Conservation (phyloP, 129 eudicot species). For the Sambucus nigra region DNA sequence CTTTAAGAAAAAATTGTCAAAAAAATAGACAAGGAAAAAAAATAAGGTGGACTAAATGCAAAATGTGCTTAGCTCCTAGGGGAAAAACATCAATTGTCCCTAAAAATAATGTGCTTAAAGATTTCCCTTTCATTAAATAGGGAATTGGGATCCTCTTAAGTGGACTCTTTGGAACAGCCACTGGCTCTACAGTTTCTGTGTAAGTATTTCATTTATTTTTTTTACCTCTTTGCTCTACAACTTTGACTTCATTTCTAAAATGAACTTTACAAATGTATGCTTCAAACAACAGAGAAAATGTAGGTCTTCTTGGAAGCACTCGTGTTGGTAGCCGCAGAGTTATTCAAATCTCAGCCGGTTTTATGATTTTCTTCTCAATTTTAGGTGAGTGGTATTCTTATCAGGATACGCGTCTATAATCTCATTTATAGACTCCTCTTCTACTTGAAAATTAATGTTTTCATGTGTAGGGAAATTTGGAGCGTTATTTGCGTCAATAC, state of each 20-base stretch:
- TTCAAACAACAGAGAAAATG: slow-evolving; percentile 60
- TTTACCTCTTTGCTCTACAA: neutral
- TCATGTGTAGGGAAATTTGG: slow-evolving; percentile 71
- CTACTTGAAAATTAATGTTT: slow-evolving; percentile 4
- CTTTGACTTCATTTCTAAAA: neutral
- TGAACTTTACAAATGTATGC: neutral
- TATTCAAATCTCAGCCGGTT: slow-evolving; percentile 91
- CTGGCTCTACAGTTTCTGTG: slow-evolving; percentile 94
- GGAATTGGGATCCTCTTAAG: slow-evolving; percentile 84
- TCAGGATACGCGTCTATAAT: slow-evolving; percentile 1
- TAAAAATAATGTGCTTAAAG: too few relatives aligned
- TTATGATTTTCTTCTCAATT: slow-evolving; percentile 96
- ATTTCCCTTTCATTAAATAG: slow-evolving; percentile 27
- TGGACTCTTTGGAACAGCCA: slow-evolving; percentile 89
- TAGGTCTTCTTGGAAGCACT: slow-evolving; percentile 96
- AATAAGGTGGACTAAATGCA: too few relatives aligned
- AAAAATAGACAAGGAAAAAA: too few relatives aligned
- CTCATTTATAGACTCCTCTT: neutral
- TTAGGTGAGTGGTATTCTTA: slow-evolving; percentile 39
- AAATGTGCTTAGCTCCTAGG: too few relatives aligned
- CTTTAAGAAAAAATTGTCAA: too few relatives aligned
- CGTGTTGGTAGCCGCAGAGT: slow-evolving; percentile 99
- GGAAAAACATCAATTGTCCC: too few relatives aligned
- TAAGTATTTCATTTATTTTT: slow-evolving; percentile 26
- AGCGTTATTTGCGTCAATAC: slow-evolving; percentile 94